These are phyloP conservation scores for Saccharomycopsis fodiens DNA, from an alignment of 805 yeast species.

Conservation along the genomic window DNA sequence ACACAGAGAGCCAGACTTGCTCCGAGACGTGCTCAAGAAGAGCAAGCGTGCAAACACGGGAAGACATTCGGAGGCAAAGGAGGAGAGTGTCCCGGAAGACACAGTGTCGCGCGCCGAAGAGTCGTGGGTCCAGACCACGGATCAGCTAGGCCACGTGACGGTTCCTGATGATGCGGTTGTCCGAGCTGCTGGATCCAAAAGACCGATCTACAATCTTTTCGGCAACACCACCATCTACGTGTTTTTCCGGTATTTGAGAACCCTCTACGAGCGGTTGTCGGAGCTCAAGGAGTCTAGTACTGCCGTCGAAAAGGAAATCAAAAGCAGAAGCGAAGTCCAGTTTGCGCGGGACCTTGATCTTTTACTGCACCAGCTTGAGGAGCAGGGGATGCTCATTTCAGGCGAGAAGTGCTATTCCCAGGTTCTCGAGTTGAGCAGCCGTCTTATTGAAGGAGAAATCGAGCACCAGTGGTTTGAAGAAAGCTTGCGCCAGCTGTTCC, in stretches of 20 bases:
- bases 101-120: constrained; percentile 35
- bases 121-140: constrained; percentile 40
- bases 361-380: constrained; percentile 58
- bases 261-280: constrained; percentile 54
- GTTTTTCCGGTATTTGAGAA: constrained; percentile 64
- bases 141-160: constrained; percentile 22
- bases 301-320: constrained; percentile 48
- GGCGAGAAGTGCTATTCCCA: constrained; percentile 41
- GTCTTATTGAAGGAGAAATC: constrained; percentile 67
- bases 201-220: constrained; percentile 51
- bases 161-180: constrained; percentile 22
- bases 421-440: constrained; percentile 54
- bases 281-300: constrained; percentile 56
- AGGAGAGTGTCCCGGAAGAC: constrained; percentile 8
- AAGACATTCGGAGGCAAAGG: constrained; percentile 7
- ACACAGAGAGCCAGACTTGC: constrained; percentile 38
- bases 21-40: constrained; percentile 43
- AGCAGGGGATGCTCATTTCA: constrained; percentile 50
- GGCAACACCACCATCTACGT: constrained; percentile 71
- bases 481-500: constrained; percentile 69
- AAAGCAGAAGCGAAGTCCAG: constrained; percentile 41
- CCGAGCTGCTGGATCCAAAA: constrained; percentile 23
- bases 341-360: constrained; percentile 72
- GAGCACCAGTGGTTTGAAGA: constrained; percentile 82
- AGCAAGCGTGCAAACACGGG: constrained; percentile 27